These are phyloP conservation scores for Agaricus sinodeliciosus DNA, from an alignment of 768 basidiomycete genomes.

Conservation along the genomic window DNA sequence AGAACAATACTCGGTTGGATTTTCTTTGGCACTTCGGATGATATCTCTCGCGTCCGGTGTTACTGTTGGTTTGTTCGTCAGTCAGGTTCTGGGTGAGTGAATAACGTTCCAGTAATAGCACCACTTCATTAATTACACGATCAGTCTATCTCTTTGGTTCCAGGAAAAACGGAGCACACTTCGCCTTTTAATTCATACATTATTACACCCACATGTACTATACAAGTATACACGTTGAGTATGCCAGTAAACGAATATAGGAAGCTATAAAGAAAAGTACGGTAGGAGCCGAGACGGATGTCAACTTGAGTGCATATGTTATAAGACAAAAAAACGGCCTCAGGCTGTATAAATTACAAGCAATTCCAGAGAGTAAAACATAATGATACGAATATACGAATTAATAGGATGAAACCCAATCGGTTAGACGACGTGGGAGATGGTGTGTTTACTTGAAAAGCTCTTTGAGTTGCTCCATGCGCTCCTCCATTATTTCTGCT, in stretches of 20 bases:
- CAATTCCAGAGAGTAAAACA: background rate
- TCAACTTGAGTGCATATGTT: background rate
- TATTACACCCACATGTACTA: constrained; percentile 9
- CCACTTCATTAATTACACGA: background rate
- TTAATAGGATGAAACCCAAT: constrained; percentile 9
- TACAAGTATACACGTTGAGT: background rate
- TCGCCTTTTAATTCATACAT: constrained; percentile 50
- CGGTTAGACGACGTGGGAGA: constrained; percentile 12
- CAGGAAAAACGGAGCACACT: constrained; percentile 66
- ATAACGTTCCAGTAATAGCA: background rate
- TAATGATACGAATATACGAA: constrained; percentile 9
- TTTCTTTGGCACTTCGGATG: constrained; percentile 77
- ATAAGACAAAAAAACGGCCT: background rate
- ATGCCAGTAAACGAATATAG: constrained; percentile 6
- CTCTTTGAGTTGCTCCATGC: constrained; percentile 82
- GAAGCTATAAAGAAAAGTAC: constrained; percentile 9
- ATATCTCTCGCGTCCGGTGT: constrained; percentile 81
- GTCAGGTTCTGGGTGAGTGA: constrained; percentile 54
- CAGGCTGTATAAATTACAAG: background rate
- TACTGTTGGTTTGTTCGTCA: constrained; percentile 77
- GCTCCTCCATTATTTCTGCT: constrained; percentile 78
- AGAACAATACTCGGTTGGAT: constrained; percentile 69
- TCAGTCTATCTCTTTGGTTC: constrained; percentile 68
- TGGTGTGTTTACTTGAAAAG: constrained; percentile 42
- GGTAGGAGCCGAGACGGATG: background rate